These are phyloP conservation scores for Clarireedia sp. DNA, from an alignment of 2,329 filamentous ascomycete genomes.

Conservation along the genomic window DNA sequence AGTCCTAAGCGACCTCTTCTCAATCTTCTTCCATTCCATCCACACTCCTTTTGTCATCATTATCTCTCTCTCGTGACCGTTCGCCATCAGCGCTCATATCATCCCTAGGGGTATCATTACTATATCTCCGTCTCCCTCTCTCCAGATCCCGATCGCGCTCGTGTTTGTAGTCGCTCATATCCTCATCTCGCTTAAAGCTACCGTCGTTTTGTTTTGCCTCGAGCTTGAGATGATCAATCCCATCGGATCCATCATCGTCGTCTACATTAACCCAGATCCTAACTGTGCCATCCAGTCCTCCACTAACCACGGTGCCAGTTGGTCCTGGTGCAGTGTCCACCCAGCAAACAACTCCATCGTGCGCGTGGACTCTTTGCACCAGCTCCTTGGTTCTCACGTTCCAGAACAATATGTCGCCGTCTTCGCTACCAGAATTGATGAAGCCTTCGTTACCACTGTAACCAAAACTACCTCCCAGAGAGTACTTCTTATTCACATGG, in stretches of 20 bases:
- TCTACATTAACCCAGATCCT: conserved; percentile 49
- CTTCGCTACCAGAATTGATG: conserved; percentile 77
- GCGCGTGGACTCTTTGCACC: conserved; percentile 56
- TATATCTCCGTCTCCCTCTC: conserved; percentile 11
- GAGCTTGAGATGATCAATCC: conserved; percentile 14
- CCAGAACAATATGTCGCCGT: conserved; percentile 81
- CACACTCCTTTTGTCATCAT: conserved; percentile 5
- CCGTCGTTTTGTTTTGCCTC: conserved; percentile 12
- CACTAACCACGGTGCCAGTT: conserved; percentile 47
- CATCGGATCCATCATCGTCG: conserved; percentile 15
- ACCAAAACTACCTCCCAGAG: conserved; percentile 78
- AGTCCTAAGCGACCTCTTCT: not conserved
- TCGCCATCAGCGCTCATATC: conserved; percentile 14
- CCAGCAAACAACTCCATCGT: conserved; percentile 56
- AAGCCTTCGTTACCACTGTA: conserved; percentile 52
- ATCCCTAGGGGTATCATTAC: conserved; percentile 23
- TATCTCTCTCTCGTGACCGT: not conserved
- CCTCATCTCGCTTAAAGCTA: conserved; percentile 6
- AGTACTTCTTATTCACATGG: conserved; percentile 76
- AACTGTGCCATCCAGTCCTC: conserved; percentile 53
- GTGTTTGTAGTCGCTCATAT: not conserved
- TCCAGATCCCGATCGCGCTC: conserved; percentile 10
- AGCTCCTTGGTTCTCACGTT: conserved; percentile 80
- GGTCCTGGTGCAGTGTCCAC: conserved; percentile 52
- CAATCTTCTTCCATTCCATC: conserved; percentile 18